A percentile compares a stretch with the other conserved stretches of the same genome.
phyloP scores from a whole-genome alignment of 441 rosid genomes.

The Erodium texanum region DNA sequence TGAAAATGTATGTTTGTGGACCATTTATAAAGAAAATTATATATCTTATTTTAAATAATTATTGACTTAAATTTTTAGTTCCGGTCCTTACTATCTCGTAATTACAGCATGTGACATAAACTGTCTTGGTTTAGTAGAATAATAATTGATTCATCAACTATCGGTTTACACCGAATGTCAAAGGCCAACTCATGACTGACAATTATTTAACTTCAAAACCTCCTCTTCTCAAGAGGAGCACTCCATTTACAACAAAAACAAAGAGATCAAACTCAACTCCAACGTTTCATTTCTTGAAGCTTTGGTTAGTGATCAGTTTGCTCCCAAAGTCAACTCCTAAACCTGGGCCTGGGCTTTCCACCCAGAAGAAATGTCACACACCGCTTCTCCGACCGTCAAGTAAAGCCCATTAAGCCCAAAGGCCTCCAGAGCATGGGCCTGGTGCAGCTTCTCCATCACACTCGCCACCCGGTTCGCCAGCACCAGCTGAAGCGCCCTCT shows the following conservation, averaged over 20 bases:
- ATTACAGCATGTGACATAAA: too few species aligned
- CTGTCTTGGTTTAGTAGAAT: too few species aligned
- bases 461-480: constrained; percentile 75
- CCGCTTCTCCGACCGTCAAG: not conserved
- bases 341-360: not conserved
- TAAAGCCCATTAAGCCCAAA: not conserved
- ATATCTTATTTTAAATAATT: too few species aligned
- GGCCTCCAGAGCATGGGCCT: not conserved
- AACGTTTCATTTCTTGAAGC: not conserved
- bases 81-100: too few species aligned
- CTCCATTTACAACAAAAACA: not conserved
- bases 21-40: too few species aligned
- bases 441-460: constrained; percentile 62
- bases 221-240: not conserved
- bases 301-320: not conserved
- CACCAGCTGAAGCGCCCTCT: constrained; percentile 71
- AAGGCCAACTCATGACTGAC: too few species aligned
- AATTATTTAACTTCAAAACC: not conserved
- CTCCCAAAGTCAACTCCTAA: not conserved
- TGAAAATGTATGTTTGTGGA: too few species aligned
- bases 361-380: not conserved
- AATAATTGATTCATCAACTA: too few species aligned
- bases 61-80: too few species aligned
- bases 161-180: too few species aligned
- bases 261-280: too few species aligned